Evolutionary conservation across 2,329 filamentous ascomycete genomes (phyloP), one percentile per base, ranked within the genome.

Genomic region (Metarhizium sp.): DNA sequence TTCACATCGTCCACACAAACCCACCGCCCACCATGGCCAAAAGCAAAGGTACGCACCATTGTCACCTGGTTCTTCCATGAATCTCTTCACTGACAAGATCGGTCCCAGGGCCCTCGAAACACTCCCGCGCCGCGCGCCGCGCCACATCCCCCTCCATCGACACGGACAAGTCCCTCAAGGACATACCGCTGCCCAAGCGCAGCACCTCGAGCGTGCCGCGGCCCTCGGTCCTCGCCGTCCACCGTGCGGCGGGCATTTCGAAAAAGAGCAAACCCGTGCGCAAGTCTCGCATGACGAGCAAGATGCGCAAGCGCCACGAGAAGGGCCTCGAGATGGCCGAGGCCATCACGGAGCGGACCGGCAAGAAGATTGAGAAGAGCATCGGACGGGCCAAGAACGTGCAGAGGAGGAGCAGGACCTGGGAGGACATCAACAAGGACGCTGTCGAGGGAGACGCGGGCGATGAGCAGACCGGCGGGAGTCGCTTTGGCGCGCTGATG

Each of bases 51-150:
- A 46, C 40, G 30, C 8, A 40, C 4, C 40, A 2, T 32, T 32
- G 16, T 6, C 32, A n/a, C 42, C 14, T 2, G 20, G 20, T 20
- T 20, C 20, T 20, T 3, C 34, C 25, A 13, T 30, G n/a, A 34
- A 34, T 34, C 34, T 10, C 16, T 5, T 6, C 20, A 25, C 43
- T 20, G 30, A 32, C 13, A 18, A 30, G 43, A 51, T 6, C 36
- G 11, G 48, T 42, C 20, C 18, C 65, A 88, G 84, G 74, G 54
- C 75, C 77, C 43, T 88, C 87, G 4, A 70, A 83, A 56, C 87
- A 86, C 73, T 92, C 88, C 53, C 86, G 88, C 60, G 87, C 86
- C 57, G 86, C 87, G 45, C 82, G 87, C 65, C 84, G 88, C 60
- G 87, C 84, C 50, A 82, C 82, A 16, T 87, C 86, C 4, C 85